Percentiles rank a stretch among this genome's conserved stretches.
Evolutionary conservation across 1,139 yeast species (phyloP).

Genomic region (Pichia norvegensis): DNA sequence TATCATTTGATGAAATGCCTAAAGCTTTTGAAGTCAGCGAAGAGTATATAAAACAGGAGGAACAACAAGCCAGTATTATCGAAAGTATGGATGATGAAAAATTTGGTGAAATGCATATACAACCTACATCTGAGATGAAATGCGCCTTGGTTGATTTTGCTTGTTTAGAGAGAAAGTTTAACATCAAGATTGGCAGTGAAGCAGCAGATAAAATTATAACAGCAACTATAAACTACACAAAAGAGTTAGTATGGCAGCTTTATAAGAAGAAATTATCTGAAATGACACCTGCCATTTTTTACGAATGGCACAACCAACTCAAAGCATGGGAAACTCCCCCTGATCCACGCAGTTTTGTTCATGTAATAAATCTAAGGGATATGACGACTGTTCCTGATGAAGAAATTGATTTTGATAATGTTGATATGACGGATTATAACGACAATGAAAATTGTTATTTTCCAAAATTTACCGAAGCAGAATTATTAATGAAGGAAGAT

Average conservation of each 20-base stretch:
- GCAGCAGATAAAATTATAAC: conserved; percentile 1
- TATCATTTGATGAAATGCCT: conserved; percentile 41
- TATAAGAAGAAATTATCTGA: conserved; percentile 5
- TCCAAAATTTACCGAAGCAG: background rate
- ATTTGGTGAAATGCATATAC: background rate
- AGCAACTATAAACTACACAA: background rate
- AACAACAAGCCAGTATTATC: conserved; percentile 23
- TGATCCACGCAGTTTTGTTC: conserved; percentile 4
- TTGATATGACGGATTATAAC: conserved; percentile 8
- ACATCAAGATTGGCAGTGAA: background rate
- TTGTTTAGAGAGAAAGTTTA: background rate
- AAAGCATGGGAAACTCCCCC: conserved; percentile 2
- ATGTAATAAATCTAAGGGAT: conserved; percentile 2
- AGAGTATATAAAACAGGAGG: conserved; percentile 41
- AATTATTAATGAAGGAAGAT: background rate
- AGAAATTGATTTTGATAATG: conserved; percentile 7
- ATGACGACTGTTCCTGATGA: conserved; percentile 1
- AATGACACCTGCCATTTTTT: conserved; percentile 1
- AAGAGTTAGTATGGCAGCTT: conserved; percentile 4
- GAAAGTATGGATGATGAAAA: conserved; percentile 7
- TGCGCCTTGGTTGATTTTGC: background rate
- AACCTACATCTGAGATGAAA: background rate
- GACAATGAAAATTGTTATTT: conserved; percentile 9
- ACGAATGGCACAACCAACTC: conserved; percentile 3
- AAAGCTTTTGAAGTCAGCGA: conserved; percentile 47